Evolutionary conservation across 306 rosid species (phyloP).

Genomic region (Abrus pulchellus): DNA sequence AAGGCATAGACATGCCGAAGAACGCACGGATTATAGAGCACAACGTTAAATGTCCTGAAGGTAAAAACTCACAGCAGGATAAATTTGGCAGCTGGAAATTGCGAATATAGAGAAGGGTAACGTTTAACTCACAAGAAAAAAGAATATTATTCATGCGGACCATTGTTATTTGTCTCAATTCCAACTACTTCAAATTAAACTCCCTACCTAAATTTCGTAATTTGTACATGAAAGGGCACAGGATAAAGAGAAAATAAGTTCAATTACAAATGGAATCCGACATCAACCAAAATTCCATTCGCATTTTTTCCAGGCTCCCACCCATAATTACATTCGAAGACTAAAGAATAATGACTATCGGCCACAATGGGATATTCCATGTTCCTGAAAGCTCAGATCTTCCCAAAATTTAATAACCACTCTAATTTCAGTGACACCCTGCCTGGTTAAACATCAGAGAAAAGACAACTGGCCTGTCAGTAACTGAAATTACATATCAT

Average conservation of each 20-base stretch:
- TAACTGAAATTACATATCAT: conserved; percentile 27
- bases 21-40: too few relatives aligned
- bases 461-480: neutral
- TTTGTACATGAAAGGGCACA: conserved; percentile 7
- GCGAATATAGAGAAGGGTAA: neutral
- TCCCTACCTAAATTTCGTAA: conserved; percentile 8
- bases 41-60: too few relatives aligned
- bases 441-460: neutral
- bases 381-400: conserved; percentile 32
- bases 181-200: conserved; percentile 6
- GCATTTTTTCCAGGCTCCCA: conserved; percentile 26
- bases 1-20: too few relatives aligned
- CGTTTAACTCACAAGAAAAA: neutral
- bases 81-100: conserved; percentile 58
- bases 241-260: conserved; percentile 9
- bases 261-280: conserved; percentile 22
- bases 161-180: conserved; percentile 2
- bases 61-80: conserved; percentile 52
- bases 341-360: conserved; percentile 1
- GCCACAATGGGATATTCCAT: conserved; percentile 27
- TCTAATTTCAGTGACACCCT: conserved; percentile 31
- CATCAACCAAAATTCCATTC: conserved; percentile 37
- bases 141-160: neutral
- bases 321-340: conserved; percentile 38
- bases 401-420: conserved; percentile 16